Evolutionary conservation across 176 grass and related monocot genomes (phyloP).

Genomic region (Urochloa ruziziensis): DNA sequence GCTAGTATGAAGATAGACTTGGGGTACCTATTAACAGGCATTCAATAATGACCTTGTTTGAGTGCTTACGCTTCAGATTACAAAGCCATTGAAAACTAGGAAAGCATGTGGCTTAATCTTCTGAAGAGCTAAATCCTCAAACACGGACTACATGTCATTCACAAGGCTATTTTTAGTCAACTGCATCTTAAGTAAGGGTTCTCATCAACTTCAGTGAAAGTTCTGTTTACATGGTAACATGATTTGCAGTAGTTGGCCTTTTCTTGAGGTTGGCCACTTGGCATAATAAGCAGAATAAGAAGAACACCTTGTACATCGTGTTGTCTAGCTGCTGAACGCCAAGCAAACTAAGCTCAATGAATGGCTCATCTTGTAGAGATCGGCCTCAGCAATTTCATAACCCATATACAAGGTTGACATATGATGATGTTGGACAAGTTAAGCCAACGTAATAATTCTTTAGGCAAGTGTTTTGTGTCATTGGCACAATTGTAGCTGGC

Average conservation of each 20-base stretch:
- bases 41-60: not conserved
- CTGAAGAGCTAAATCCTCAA: not conserved
- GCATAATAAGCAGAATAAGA: not conserved
- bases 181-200: not conserved
- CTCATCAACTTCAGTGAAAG: not conserved
- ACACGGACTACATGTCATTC: not conserved
- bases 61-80: not conserved
- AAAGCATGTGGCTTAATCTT: not conserved
- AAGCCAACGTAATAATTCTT: too few species aligned
- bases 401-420: too few species aligned
- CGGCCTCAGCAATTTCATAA: not conserved
- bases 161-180: too few species aligned
- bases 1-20: not conserved
- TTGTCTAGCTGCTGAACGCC: not conserved
- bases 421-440: not conserved
- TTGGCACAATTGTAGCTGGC: too few species aligned
- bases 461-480: too few species aligned
- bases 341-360: not conserved
- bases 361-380: not conserved
- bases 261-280: not conserved
- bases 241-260: not conserved
- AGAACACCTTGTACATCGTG: not conserved
- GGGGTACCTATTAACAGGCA: not conserved
- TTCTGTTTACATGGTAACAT: not conserved
- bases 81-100: not conserved